Evolutionary conservation across 768 basidiomycete genomes (phyloP), one percentile per base, ranked within the genome.

Genomic region (Suillus lakei): DNA sequence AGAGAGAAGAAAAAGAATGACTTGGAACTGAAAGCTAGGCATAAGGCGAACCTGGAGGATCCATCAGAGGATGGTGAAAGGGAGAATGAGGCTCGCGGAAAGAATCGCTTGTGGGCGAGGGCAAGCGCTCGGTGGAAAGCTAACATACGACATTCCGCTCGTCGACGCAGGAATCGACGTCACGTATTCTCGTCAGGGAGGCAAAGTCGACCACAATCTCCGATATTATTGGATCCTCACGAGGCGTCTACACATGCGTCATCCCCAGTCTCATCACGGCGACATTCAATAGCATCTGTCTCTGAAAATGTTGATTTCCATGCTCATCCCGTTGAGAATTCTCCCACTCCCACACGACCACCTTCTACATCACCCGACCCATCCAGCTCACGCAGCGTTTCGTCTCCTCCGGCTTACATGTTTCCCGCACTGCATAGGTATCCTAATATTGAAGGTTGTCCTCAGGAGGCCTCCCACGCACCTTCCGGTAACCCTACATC

Each of bases 51-150:
- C 46, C 8, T 71, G 6, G 79, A 76, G 2, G 74, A 67, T 39
- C 46, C 60, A 41, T 60, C 79, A 13, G 76, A 73, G 28, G 77
- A 75, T 43, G 78, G 74, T 53, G 73, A 68, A 6, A 74, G 76
- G 12, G 84, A 86, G 66, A 83, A 80, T 66, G 85, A 87, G 55
- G 73, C 76, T 9, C 84, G 81, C 61, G 72, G 73, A 5, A 85
- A 85, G 66, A 84, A 88, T 73, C 86, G 85, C 69, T 70, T 88
- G 56, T 91, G 90, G 90, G 82, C 84, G 0, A 82, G 78, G 65
- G 90, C 91, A 2, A 87, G 85, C 2, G 87, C 86, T 9, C 83
- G 89, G 51, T 93, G 91, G 91, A 87, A 82, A 67, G 85, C 84
- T 3, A 87, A 88, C 61, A 83, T 86, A 12, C 85, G 86, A 32